These are phyloP conservation scores for Austropuccinia psidii DNA, from an alignment of 1,284 basidiomycete species.

Conservation along the genomic window DNA sequence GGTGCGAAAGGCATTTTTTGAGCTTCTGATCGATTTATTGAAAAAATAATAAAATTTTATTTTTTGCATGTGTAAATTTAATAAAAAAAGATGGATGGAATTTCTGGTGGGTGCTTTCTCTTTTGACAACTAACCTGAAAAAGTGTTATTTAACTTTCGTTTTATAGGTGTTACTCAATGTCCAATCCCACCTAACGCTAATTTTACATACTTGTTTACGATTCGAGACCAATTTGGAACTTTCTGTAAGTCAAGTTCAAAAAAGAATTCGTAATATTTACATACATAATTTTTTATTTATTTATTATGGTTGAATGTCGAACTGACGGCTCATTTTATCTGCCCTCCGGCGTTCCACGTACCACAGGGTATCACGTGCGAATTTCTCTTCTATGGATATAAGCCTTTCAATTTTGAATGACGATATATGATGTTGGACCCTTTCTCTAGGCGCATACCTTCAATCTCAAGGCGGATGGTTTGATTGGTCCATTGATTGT, in stretches of 20 bases:
- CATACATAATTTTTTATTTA: not conserved
- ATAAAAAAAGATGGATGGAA: not conserved
- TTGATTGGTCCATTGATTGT: constrained; percentile 43
- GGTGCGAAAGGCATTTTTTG: constrained; percentile 46
- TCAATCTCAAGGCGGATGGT: constrained; percentile 44
- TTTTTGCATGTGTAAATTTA: not conserved
- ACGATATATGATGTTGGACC: no score
- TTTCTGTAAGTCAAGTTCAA: constrained; percentile 48
- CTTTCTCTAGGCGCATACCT: constrained; percentile 39
- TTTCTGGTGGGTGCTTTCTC: not conserved
- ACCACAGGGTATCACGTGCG: not conserved
- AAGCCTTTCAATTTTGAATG: no score
- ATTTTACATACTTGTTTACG: constrained; percentile 54
- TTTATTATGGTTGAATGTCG: no score
- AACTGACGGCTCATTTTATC: no score
- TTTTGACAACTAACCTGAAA: not conserved
- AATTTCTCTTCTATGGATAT: no score
- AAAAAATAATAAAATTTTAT: not conserved
- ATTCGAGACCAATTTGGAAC: constrained; percentile 47
- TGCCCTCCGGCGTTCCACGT: no score
- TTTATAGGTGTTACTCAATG: constrained; percentile 52
- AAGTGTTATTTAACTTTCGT: not conserved
- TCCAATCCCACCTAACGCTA: constrained; percentile 52
- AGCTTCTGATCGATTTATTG: not conserved
- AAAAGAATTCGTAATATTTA: not conserved